A percentile compares a stretch with the other conserved stretches of the same genome.
Conservation (phyloP, 2,329 filamentous ascomycete genomes). For the Rutstroemia sp. region DNA sequence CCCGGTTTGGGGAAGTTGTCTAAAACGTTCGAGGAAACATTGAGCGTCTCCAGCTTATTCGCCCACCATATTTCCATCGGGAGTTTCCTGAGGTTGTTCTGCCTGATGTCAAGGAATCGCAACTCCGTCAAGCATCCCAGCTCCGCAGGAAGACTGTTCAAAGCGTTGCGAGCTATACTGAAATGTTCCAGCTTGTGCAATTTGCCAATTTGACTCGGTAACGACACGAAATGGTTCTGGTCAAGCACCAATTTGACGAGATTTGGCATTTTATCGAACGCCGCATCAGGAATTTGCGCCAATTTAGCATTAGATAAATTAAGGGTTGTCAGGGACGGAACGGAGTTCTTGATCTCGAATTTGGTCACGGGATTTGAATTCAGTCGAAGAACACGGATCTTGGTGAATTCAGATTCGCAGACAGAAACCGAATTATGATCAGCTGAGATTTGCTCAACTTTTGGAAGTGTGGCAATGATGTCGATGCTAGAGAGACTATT, state of each 20-base stretch:
- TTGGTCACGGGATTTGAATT: constrained; percentile 95
- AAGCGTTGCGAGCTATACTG: constrained; percentile 77
- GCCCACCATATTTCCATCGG: constrained; percentile 97
- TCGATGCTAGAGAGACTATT: constrained; percentile 87
- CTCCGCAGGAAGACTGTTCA: constrained; percentile 76
- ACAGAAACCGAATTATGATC: constrained; percentile 90
- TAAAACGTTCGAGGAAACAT: constrained; percentile 90
- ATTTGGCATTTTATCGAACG: constrained; percentile 82
- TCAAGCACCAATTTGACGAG: constrained; percentile 84
- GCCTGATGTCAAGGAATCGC: constrained; percentile 77
- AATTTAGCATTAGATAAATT: constrained; percentile 90
- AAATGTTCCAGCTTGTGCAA: constrained; percentile 80
- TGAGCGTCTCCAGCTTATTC: constrained; percentile 80
- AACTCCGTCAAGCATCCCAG: constrained; percentile 84
- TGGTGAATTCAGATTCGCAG: constrained; percentile 82
- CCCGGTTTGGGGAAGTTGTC: constrained; percentile 84
- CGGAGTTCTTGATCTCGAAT: constrained; percentile 71
- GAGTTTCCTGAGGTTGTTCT: constrained; percentile 85
- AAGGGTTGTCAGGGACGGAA: constrained; percentile 76
- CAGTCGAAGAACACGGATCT: constrained; percentile 74
- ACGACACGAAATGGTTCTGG: constrained; percentile 89
- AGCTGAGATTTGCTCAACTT: constrained; percentile 78
- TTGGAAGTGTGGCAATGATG: constrained; percentile 73
- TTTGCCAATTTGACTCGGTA: constrained; percentile 79
- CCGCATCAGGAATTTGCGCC: constrained; percentile 75